phyloP scores from a whole-genome alignment of 495 filamentous ascomycete genomes.

The Hypoxylon lienhwacheense region DNA sequence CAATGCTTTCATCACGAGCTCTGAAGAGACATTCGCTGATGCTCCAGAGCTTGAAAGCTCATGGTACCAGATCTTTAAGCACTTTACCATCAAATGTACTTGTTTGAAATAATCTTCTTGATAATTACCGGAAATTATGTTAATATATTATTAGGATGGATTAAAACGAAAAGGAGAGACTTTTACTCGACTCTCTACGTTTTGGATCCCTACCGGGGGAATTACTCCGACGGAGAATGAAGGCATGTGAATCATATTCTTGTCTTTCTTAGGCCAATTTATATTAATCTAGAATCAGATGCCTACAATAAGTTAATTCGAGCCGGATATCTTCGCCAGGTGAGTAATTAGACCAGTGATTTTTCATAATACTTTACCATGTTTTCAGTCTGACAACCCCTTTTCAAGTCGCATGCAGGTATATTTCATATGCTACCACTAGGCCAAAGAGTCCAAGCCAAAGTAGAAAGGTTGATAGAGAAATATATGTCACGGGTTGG shows the following conservation, averaged over 20 bases:
- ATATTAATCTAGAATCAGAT: conserved; percentile 51
- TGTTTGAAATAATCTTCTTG: conserved; percentile 14
- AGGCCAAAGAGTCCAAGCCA: conserved; percentile 86
- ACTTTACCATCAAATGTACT: background rate
- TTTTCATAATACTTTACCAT: background rate
- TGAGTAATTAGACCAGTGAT: conserved; percentile 30
- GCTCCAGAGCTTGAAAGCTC: conserved; percentile 5
- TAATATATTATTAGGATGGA: conserved; percentile 16
- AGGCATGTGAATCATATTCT: conserved; percentile 43
- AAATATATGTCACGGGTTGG: conserved; percentile 82
- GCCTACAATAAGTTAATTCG: conserved; percentile 73
- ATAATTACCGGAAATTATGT: background rate
- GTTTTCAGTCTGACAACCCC: conserved; percentile 5
- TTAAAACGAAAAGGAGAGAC: conserved; percentile 2
- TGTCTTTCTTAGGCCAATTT: background rate
- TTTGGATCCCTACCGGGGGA: conserved; percentile 80
- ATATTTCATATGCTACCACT: conserved; percentile 92
- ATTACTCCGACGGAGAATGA: conserved; percentile 59
- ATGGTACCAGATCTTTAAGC: conserved; percentile 6
- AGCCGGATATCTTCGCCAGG: conserved; percentile 80
- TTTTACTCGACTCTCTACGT: conserved; percentile 62
- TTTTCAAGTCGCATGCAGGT: conserved; percentile 68
- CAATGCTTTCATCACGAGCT: conserved; percentile 26
- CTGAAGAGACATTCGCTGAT: conserved; percentile 9
- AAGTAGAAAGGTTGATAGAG: conserved; percentile 81